A percentile compares a stretch with the other conserved stretches of the same genome.
Evolutionary conservation across 305 asterid genomes (phyloP).

Genomic region (Stenogyne calaminthoides): DNA sequence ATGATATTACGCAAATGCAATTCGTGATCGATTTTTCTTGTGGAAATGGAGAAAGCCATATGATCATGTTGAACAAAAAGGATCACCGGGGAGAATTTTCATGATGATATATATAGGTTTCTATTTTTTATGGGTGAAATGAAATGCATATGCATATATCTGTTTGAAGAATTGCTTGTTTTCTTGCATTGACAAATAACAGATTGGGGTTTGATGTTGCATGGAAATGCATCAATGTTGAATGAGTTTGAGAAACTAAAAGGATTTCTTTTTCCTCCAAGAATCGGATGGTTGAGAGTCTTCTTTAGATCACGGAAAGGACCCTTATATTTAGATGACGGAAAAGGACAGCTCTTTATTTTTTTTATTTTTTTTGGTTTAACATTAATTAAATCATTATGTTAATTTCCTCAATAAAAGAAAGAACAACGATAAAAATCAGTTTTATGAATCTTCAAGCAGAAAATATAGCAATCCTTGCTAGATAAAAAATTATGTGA

Average conservation of each 20-base stretch:
- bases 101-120: not conserved
- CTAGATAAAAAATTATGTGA: no score
- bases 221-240: not conserved
- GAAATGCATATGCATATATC: not conserved
- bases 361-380: no score
- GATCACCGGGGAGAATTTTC: not conserved
- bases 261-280: not conserved
- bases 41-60: not conserved
- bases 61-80: not conserved
- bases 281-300: constrained; percentile 28
- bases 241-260: constrained; percentile 25
- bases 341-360: no score
- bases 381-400: no score
- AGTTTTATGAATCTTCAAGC: no score
- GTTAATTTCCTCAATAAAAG: no score
- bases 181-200: not conserved
- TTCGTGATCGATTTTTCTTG: not conserved
- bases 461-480: not conserved
- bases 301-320: not conserved
- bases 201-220: constrained; percentile 7
- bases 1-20: not conserved
- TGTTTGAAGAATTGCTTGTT: not conserved
- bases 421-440: no score
- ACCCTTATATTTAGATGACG: not conserved
- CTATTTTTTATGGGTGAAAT: not conserved